Conservation (phyloP, 257 asterid species). For the Solanum medicagineum region DNA sequence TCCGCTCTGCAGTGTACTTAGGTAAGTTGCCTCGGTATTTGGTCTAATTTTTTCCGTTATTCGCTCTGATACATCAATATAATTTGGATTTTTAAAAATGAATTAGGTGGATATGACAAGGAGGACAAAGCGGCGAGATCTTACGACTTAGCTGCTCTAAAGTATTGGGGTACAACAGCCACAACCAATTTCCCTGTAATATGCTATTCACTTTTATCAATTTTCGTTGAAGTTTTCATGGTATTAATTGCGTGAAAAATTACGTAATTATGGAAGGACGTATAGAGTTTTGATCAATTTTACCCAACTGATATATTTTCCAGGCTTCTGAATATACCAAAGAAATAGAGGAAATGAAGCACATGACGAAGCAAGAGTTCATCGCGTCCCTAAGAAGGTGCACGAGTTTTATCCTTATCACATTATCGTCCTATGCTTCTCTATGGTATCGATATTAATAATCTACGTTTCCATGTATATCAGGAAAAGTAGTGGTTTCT, state of each 20-base stretch:
- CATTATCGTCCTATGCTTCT: background rate
- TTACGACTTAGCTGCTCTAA: conserved; percentile 5
- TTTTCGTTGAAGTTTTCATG: background rate
- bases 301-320: background rate
- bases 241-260: background rate
- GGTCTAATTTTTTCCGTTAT: background rate
- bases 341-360: conserved; percentile 82
- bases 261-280: background rate
- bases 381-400: conserved; percentile 87
- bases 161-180: conserved; percentile 7
- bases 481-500: conserved; percentile 72
- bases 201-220: background rate
- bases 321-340: conserved; percentile 54
- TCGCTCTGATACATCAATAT: background rate
- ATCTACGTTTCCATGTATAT: background rate
- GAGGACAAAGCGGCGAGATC: conserved; percentile 5
- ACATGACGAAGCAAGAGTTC: conserved; percentile 73
- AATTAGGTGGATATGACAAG: conserved; percentile 7
- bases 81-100: background rate
- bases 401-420: background rate
- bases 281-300: background rate
- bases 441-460: background rate
- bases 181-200: background rate
- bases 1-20: conserved; percentile 56
- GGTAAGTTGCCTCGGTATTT: conserved; percentile 35